Conservation (phyloP, 2,329 filamentous ascomycete species). For the Plenodomus tracheiphilus region DNA sequence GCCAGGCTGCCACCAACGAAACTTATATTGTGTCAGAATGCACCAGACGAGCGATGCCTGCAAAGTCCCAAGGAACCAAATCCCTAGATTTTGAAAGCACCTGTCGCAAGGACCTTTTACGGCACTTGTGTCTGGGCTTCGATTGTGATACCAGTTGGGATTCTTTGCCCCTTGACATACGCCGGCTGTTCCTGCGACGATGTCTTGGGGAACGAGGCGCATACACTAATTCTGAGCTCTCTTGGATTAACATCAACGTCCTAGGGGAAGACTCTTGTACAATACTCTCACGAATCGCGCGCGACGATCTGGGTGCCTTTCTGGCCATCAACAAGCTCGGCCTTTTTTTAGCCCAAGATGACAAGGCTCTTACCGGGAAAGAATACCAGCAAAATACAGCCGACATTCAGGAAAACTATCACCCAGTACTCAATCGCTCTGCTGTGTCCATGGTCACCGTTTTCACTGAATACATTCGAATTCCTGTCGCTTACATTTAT, state of each 20-base stretch:
- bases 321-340: constrained; percentile 38
- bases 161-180: constrained; percentile 50
- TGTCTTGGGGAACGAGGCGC: constrained; percentile 49
- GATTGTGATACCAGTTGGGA: constrained; percentile 58
- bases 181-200: constrained; percentile 51
- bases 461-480: constrained; percentile 33
- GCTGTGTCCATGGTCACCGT: constrained; percentile 25
- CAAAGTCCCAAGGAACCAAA: constrained; percentile 18
- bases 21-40: constrained; percentile 36
- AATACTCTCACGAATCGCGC: constrained; percentile 48
- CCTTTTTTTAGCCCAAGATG: constrained; percentile 32
- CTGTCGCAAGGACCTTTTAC: constrained; percentile 51
- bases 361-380: constrained; percentile 27
- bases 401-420: constrained; percentile 38
- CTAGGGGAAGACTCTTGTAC: constrained; percentile 45
- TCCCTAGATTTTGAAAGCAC: constrained; percentile 23
- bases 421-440: constrained; percentile 36
- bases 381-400: constrained; percentile 38
- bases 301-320: constrained; percentile 54
- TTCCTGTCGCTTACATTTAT: constrained; percentile 47
- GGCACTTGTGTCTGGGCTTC: constrained; percentile 54
- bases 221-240: constrained; percentile 46
- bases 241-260: constrained; percentile 52
- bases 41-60: constrained; percentile 39
- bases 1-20: constrained; percentile 19